These are phyloP conservation scores for Parmales sp. DNA, from an alignment of 108 stramenopile genomes.

Conservation along the genomic window DNA sequence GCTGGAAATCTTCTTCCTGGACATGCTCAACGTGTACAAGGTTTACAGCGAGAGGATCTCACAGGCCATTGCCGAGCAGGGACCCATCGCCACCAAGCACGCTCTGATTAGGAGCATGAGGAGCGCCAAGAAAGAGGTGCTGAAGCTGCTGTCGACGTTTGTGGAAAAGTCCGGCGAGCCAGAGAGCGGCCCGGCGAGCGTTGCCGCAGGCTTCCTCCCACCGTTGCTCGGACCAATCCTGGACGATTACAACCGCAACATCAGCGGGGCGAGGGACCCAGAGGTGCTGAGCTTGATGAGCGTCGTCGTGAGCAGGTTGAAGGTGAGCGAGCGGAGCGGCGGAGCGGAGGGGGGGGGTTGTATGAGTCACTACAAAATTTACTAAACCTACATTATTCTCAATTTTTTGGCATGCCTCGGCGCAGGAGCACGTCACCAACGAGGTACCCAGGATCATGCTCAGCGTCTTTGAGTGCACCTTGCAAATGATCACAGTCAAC, in stretches of 20 bases:
- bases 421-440: slow-evolving; percentile 40
- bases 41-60: slow-evolving; percentile 90
- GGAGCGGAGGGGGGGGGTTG: background rate
- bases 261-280: slow-evolving; percentile 84
- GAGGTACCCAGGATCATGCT: slow-evolving; percentile 94
- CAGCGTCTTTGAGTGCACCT: slow-evolving; percentile 91
- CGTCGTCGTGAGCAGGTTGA: slow-evolving; percentile 80
- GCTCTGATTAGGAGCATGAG: slow-evolving; percentile 84
- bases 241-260: slow-evolving; percentile 84
- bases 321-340: slow-evolving; percentile 31
- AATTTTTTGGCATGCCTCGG: background rate
- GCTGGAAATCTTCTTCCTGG: slow-evolving; percentile 84
- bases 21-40: slow-evolving; percentile 96
- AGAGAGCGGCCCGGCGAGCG: slow-evolving; percentile 73
- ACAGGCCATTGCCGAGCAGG: slow-evolving; percentile 75
- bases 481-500: slow-evolving; percentile 97
- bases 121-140: slow-evolving; percentile 90
- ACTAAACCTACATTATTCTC: too few relatives aligned
- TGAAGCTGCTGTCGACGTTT: slow-evolving; percentile 80
- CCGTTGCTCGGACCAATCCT: slow-evolving; percentile 92
- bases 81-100: slow-evolving; percentile 73
- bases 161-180: slow-evolving; percentile 88
- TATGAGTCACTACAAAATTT: background rate
- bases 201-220: slow-evolving; percentile 86
- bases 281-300: slow-evolving; percentile 88